Evolutionary conservation across 108 stramenopile species (phyloP).

Genomic region (Skeletonema potamos): DNA sequence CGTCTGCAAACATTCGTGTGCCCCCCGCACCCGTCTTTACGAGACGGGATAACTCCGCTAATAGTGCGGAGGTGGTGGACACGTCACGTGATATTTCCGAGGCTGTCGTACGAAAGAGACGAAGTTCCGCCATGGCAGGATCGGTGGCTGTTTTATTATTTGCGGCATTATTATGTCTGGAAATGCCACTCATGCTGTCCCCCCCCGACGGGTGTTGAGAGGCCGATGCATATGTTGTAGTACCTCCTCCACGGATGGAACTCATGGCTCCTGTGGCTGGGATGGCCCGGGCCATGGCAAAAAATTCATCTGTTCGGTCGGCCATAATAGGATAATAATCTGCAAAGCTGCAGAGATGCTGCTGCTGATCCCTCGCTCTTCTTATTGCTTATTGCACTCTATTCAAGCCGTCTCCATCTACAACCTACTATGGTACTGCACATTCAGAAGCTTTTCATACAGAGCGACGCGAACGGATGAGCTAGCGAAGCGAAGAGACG

Average conservation of each 20-base stretch:
- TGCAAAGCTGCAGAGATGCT: neutral
- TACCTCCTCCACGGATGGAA: slow-evolving; percentile 30
- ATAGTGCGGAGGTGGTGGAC: slow-evolving; percentile 63
- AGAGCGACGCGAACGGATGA: no score
- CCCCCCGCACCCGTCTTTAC: slow-evolving; percentile 59
- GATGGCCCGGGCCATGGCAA: slow-evolving; percentile 59
- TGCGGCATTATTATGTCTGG: neutral
- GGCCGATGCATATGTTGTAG: neutral
- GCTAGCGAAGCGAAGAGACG: no score
- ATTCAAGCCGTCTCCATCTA: no score
- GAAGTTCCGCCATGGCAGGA: slow-evolving; percentile 54
- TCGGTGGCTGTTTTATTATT: neutral
- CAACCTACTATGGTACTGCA: no score
- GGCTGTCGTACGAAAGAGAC: slow-evolving; percentile 74
- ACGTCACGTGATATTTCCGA: slow-evolving; percentile 77
- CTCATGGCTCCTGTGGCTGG: slow-evolving; percentile 43
- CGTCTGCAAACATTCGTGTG: slow-evolving; percentile 68
- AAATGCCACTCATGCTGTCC: slow-evolving; percentile 9
- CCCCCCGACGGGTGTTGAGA: slow-evolving; percentile 2
- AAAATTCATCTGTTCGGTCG: slow-evolving; percentile 76
- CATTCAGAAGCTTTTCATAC: no score
- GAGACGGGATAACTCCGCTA: slow-evolving; percentile 71
- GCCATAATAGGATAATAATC: slow-evolving; percentile 45
- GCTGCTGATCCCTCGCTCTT: no score
- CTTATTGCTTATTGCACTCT: no score